Conservation (phyloP, 805 yeast genomes). For the Naumovozyma baii region DNA sequence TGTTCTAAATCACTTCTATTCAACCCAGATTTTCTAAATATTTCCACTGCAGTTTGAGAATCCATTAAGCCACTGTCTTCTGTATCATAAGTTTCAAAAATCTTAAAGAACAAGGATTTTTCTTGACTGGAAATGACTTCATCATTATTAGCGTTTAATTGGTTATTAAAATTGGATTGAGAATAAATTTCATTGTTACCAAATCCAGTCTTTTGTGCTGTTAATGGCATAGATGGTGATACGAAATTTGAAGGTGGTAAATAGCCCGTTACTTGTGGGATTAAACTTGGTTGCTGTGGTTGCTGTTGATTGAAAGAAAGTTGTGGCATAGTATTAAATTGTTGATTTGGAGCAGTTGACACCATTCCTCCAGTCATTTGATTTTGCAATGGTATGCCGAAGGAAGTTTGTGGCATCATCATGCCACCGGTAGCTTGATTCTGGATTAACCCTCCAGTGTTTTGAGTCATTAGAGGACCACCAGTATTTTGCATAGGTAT, state of each 20-base stretch:
- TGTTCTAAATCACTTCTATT: slow-evolving; percentile 75
- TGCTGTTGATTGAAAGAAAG: slow-evolving; percentile 35
- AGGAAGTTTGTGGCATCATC: slow-evolving; percentile 32
- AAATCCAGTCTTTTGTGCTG: slow-evolving; percentile 38
- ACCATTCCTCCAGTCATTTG: slow-evolving; percentile 35
- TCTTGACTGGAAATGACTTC: slow-evolving; percentile 78
- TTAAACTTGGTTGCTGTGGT: slow-evolving; percentile 39
- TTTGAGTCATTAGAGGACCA: slow-evolving; percentile 37
- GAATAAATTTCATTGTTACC: slow-evolving; percentile 34
- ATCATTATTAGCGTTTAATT: slow-evolving; percentile 31
- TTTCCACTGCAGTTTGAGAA: slow-evolving; percentile 73
- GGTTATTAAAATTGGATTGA: slow-evolving; percentile 29
- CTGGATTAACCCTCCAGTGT: slow-evolving; percentile 35
- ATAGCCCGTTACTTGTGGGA: slow-evolving; percentile 56
- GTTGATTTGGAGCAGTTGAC: slow-evolving; percentile 6
- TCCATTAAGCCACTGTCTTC: slow-evolving; percentile 56
- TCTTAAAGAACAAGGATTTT: slow-evolving; percentile 73
- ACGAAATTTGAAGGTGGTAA: slow-evolving; percentile 37
- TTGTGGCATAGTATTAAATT: slow-evolving; percentile 23
- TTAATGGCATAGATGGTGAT: slow-evolving; percentile 28
- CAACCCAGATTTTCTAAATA: slow-evolving; percentile 87
- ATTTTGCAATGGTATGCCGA: slow-evolving; percentile 33
- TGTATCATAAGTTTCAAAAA: slow-evolving; percentile 82
- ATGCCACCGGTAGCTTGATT: slow-evolving; percentile 32
- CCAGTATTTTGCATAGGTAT: slow-evolving; percentile 19